A percentile compares a stretch with the other conserved stretches of the same genome.
Evolutionary conservation across 257 asterid species (phyloP).

Genomic region (Solanum ossicruentum): DNA sequence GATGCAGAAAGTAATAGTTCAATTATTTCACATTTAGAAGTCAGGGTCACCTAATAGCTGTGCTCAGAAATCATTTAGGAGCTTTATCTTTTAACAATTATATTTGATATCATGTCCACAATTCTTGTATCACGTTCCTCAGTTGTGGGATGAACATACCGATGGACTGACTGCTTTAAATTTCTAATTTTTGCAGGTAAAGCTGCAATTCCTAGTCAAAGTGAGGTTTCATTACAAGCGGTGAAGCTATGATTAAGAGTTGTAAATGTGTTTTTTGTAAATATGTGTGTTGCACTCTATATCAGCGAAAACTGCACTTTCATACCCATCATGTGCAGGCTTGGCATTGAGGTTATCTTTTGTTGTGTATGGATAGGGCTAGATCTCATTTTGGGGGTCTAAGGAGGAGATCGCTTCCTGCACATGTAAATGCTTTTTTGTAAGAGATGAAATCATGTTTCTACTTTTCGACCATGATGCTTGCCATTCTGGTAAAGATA

Average conservation of each 20-base stretch:
- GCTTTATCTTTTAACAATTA: not conserved
- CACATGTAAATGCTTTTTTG: not conserved
- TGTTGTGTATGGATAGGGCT: not conserved
- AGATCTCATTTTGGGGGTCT: constrained; percentile 40
- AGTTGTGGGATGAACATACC: not conserved
- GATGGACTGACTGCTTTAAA: not conserved
- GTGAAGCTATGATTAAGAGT: constrained; percentile 13
- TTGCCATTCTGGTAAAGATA: not conserved
- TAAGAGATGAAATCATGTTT: not conserved
- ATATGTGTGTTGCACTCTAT: not conserved
- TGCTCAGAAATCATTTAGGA: not conserved
- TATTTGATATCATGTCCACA: not conserved
- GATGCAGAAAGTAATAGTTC: not conserved
- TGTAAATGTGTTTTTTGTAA: not conserved
- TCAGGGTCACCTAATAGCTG: not conserved
- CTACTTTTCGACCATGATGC: not conserved
- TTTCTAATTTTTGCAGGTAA: constrained; percentile 44
- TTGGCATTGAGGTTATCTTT: not conserved
- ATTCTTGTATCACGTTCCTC: not conserved
- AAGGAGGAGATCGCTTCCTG: constrained; percentile 26
- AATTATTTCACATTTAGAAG: not conserved
- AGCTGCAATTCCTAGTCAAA: constrained; percentile 87
- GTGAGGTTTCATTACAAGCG: constrained; percentile 85
- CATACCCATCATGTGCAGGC: not conserved
- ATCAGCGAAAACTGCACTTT: not conserved